Base-by-base conservation (phyloP, 2,329 filamentous ascomycete genomes). In the Fusarium albosuccineum region DNA sequence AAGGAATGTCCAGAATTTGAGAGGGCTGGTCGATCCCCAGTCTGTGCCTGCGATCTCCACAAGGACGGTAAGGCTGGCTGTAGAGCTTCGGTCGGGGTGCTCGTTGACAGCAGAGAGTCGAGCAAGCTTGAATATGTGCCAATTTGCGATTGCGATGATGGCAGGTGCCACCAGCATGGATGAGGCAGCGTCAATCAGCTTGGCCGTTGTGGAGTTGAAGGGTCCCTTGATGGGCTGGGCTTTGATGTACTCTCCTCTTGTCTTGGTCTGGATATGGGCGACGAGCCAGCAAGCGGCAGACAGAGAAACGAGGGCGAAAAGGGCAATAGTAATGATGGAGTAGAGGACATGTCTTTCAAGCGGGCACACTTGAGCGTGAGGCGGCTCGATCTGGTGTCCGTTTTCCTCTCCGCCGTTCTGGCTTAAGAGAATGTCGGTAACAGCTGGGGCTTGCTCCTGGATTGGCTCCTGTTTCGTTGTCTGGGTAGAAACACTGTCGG, bases 91-190 rank as follows among this genome's bases (percentile, higher is more conserved):
- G 6, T 14, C 34, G 4, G 37, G 34, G 8, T 68, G 65, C 13
- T 68, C 66, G 2, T 68, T 68, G 6, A 68, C 53, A 0, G 62
- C 62, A 3, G 52, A 68, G 17, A 68, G 53, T 0, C 66, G 65
- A 9, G 57, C 62, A 16, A 68, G 62, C 22, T 66, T 68, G 17
- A 68, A 68, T 14, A 66, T 68, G 27, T 68, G 66, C 61, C 57
- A 59, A 10, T 68, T 68, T 22, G 53, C 34, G 3, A 68, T 9
- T 2, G 57, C 61, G 5, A 66, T 29, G 2, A 66, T 42, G 0
- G 66, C 40, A 6, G 59, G 66, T 1, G 59, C 59, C 16, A 67
- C 42, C 3, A 69, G 11, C 34, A 67, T 70, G 6, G 66, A 68
- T 17, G 61, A 68, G 9, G 62, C 49, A 1, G 57, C 65, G 10